Evolutionary conservation across 208 protist genomes (phyloP).

Genomic region (Phytomonas francai): DNA sequence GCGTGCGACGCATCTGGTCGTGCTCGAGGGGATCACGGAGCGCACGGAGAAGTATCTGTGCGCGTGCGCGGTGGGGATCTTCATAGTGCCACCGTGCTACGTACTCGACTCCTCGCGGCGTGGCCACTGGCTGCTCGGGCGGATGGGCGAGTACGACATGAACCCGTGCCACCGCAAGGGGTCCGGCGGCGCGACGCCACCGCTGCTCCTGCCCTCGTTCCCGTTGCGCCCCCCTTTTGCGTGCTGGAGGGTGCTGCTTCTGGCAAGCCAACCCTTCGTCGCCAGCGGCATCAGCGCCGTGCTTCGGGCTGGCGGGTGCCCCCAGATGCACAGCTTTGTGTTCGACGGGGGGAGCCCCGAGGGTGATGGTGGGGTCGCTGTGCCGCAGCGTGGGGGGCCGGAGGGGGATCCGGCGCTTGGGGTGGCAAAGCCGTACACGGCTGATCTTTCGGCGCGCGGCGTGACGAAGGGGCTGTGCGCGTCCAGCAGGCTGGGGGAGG

Average conservation of each 20-base stretch:
- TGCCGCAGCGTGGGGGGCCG: too few species aligned
- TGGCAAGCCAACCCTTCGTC: conserved; percentile 28
- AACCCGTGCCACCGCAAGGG: conserved; percentile 20
- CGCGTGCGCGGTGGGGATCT: conserved; percentile 47
- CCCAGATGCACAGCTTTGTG: conserved; percentile 19
- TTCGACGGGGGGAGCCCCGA: conserved; percentile 18
- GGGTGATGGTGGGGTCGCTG: too few species aligned
- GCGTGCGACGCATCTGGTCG: conserved; percentile 43
- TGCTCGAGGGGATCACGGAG: conserved; percentile 56
- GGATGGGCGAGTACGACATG: conserved; percentile 43
- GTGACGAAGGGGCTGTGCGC: conserved; percentile 20
- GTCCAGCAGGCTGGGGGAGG: conserved; percentile 12
- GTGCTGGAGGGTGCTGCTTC: conserved; percentile 55
- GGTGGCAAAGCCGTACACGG: too few species aligned
- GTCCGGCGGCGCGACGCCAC: background rate
- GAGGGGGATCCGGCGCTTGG: too few species aligned
- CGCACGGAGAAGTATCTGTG: conserved; percentile 74
- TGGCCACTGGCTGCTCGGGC: conserved; percentile 45
- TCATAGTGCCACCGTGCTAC: conserved; percentile 60
- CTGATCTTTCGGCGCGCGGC: too few species aligned
- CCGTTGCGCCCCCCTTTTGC: conserved; percentile 19
- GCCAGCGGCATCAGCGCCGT: conserved; percentile 33
- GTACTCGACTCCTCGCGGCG: conserved; percentile 48
- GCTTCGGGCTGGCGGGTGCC: conserved; percentile 52
- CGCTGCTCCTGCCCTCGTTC: background rate